These are phyloP conservation scores for Cutaneotrichosporon sp. DNA, from an alignment of 1,284 basidiomycete species.

Conservation along the genomic window DNA sequence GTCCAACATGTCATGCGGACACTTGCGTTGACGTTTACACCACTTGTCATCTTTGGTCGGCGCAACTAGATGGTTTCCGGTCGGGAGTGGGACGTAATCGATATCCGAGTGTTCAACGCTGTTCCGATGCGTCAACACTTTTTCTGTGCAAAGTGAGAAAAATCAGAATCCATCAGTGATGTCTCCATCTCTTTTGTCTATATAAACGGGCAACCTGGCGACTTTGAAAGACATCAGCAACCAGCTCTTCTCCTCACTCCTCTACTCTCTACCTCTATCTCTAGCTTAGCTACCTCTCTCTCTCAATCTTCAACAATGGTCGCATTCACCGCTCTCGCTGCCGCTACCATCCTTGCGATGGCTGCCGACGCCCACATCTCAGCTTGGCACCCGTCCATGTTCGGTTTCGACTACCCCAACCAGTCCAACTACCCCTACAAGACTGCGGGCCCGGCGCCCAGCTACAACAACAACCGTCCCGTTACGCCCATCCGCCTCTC, in stretches of 20 bases:
- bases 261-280: not conserved
- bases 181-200: not conserved
- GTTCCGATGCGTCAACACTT: too few species aligned
- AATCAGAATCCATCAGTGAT: not conserved
- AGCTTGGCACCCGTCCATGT: conserved; percentile 19
- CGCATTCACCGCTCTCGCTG: conserved; percentile 3
- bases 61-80: too few species aligned
- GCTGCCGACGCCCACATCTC: conserved; percentile 14
- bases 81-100: too few species aligned
- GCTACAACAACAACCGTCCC: conserved; percentile 6
- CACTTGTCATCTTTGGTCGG: too few species aligned
- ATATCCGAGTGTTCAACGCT: too few species aligned
- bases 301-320: not conserved
- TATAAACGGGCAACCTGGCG: conserved; percentile 1
- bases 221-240: not conserved
- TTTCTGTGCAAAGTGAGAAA: too few species aligned
- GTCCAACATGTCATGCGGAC: not conserved
- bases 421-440: conserved; percentile 11
- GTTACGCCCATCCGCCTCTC: conserved; percentile 12
- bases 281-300: not conserved
- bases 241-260: not conserved
- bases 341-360: not conserved
- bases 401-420: conserved; percentile 12
- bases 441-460: not conserved
- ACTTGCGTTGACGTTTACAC: not conserved